These are phyloP conservation scores for Gonium pectorale DNA, from an alignment of 139 green algal genomes.

Conservation along the genomic window DNA sequence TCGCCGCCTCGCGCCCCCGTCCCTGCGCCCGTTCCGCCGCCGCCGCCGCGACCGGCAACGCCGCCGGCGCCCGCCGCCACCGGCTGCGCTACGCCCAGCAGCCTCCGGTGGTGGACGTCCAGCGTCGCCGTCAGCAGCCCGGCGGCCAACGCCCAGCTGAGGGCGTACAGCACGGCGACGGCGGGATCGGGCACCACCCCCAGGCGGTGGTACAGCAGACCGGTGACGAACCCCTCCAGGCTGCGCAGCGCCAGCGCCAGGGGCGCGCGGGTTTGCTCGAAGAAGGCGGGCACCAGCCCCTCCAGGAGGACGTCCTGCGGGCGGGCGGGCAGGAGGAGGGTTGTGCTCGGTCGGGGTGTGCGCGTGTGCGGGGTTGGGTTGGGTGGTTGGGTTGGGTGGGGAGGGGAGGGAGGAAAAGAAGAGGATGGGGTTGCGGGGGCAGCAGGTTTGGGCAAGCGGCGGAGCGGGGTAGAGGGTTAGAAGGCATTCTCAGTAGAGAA, in stretches of 20 bases:
- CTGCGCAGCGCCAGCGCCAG: constrained; percentile 10
- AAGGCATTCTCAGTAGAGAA: too few relatives aligned
- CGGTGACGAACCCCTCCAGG: constrained; percentile 22
- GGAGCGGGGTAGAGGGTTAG: too few relatives aligned
- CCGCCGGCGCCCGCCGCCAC: too few relatives aligned
- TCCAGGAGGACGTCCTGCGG: constrained; percentile 27
- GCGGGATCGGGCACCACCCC: not conserved
- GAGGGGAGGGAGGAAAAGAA: not conserved
- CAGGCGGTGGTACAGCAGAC: constrained; percentile 30
- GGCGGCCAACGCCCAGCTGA: constrained; percentile 9
- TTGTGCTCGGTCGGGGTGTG: not conserved
- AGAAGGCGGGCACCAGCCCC: constrained; percentile 10
- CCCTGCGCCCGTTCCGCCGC: not conserved
- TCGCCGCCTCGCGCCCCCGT: not conserved
- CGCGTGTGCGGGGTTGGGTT: not conserved
- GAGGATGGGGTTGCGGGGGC: not conserved
- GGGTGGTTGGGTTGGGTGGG: not conserved
- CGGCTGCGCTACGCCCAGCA: too few relatives aligned
- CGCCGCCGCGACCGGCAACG: too few relatives aligned
- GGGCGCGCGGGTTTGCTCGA: constrained; percentile 25
- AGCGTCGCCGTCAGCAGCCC: constrained; percentile 11
- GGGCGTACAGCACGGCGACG: not conserved
- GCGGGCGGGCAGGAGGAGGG: not conserved
- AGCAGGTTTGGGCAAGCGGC: too few relatives aligned
- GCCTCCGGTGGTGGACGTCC: not conserved